Evolutionary conservation across 768 basidiomycete genomes (phyloP).

Genomic region (Phaeotremella skinneri): DNA sequence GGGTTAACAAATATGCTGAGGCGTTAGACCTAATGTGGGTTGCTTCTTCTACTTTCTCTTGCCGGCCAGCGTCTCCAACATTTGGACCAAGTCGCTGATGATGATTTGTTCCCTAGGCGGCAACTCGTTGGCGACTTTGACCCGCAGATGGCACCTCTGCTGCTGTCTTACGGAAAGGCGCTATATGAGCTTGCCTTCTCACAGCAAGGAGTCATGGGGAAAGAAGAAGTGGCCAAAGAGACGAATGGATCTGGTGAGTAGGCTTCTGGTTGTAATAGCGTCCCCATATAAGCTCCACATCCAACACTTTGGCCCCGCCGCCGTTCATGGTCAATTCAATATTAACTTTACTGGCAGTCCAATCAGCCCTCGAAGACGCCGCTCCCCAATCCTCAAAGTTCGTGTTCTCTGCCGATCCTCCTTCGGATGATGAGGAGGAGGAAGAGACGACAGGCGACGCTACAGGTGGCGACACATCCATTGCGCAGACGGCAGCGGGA

Average conservation of each 20-base stretch:
- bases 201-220: conserved; percentile 82
- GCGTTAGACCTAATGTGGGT: conserved; percentile 49
- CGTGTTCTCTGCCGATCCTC: conserved; percentile 25
- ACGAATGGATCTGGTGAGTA: conserved; percentile 35
- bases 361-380: conserved; percentile 18
- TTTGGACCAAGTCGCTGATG: too few relatives aligned
- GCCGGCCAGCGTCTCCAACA: too few relatives aligned
- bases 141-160: conserved; percentile 79
- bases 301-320: not conserved
- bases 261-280: conserved; percentile 1
- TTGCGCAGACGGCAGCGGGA: conserved; percentile 54
- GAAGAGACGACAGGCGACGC: conserved; percentile 19
- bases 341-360: conserved; percentile 8
- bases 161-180: conserved; percentile 89
- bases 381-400: conserved; percentile 11
- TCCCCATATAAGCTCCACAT: too few relatives aligned
- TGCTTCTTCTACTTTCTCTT: not conserved
- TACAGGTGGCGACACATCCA: conserved; percentile 8
- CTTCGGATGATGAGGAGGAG: conserved; percentile 22
- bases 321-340: conserved; percentile 5
- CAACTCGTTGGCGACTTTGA: conserved; percentile 67
- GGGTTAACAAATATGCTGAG: conserved; percentile 47
- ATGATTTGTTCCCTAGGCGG: conserved; percentile 29
- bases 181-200: conserved; percentile 86
- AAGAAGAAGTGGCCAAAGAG: conserved; percentile 64